Evolutionary conservation across 1,284 basidiomycete genomes (phyloP), one percentile per base, ranked within the genome.

Genomic region (Pseudozyma flocculosa): DNA sequence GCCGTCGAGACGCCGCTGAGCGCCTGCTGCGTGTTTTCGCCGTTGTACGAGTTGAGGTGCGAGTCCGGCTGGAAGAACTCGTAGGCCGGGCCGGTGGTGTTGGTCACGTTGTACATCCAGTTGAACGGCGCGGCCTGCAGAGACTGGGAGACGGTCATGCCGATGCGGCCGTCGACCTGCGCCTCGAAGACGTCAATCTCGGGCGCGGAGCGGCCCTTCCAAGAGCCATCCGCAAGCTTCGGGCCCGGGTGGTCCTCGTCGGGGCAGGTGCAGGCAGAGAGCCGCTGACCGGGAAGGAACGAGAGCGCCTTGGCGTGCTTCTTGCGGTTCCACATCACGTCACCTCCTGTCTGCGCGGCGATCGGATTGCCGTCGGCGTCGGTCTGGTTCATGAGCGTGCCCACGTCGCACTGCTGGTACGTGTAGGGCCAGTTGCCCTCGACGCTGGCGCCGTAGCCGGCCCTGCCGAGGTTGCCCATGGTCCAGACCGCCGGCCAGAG

Each of bases 201-300:
- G 13, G 86, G 86, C 0, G 82, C 83, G 23, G 82, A 79, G 23
- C 86, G 65, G n/a, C 85, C 92, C 2, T 87, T 85, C 68, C 83
- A 89, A 2, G 86, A 84, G 17, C 89, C 90, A 63, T 86, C 83
- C 0, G 78, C 48, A 34, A 81, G 81, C 38, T 82, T 78, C 14
- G 90, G 90, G 0, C 90, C 90, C 0, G 90, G 91, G 75, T 93
- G 91, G 1, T 87, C 87, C 57, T 89, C 86, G 21, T 84, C 85
- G 0, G 86, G 80, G 70, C 86, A 93, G 1, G 90, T 91, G 70
- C 90, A 78, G 40, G 80, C 50, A 34, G 64, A 65, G 2, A 93
- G 81, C 24, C 88, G 83, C 77, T 93, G 91, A 9, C 90, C 91
- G 1, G 86, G 86, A 11, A 92, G 81, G 82, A 84, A 80, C 18